These are phyloP conservation scores for Solanum chiquidenum DNA, from an alignment of 257 asterid species.

Conservation along the genomic window DNA sequence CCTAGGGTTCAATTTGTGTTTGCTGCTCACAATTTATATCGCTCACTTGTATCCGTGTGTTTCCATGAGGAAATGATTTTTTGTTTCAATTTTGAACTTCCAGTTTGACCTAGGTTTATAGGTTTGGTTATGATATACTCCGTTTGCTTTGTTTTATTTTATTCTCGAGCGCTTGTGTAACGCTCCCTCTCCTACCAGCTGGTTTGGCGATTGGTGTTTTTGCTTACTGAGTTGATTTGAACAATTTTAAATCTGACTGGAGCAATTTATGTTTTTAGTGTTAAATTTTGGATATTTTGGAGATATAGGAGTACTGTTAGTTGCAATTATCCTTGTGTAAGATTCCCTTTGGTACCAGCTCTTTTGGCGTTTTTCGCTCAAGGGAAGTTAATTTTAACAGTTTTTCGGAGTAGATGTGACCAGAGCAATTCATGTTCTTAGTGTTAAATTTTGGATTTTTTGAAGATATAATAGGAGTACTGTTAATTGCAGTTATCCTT, in stretches of 20 bases:
- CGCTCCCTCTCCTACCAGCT: not conserved
- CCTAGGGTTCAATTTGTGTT: not conserved
- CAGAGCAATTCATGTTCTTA: not conserved
- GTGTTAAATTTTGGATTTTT: not conserved
- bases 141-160: not conserved
- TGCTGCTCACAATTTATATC: not conserved
- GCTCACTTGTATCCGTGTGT: not conserved
- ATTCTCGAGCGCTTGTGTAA: not conserved
- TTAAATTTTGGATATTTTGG: not conserved
- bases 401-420: not conserved
- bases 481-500: not conserved
- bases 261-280: not conserved
- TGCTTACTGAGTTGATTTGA: not conserved
- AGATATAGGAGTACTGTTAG: not conserved
- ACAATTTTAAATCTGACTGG: not conserved
- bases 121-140: not conserved
- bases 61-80: not conserved
- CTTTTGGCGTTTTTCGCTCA: not conserved
- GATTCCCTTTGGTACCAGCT: not conserved
- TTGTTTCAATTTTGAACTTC: not conserved
- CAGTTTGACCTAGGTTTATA: not conserved
- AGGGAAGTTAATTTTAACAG: not conserved
- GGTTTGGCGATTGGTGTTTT: not conserved
- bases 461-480: not conserved
- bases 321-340: not conserved